phyloP scores from a whole-genome alignment of 768 basidiomycete species.

The Pisolithus orientalis region DNA sequence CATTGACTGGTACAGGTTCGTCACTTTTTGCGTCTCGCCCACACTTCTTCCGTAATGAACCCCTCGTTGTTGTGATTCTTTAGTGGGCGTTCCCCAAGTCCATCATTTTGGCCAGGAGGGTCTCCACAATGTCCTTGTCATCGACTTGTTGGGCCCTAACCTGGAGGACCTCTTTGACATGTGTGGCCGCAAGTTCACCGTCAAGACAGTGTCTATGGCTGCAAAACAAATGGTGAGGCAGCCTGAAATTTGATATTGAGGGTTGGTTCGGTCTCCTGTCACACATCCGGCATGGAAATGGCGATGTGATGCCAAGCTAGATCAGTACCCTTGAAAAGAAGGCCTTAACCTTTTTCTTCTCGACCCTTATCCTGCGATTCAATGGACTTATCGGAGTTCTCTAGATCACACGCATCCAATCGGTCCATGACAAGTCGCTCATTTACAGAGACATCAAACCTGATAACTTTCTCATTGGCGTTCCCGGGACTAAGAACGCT shows the following conservation, averaged over 20 bases:
- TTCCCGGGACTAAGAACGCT: slow-evolving; percentile 84
- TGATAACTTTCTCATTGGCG: slow-evolving; percentile 97
- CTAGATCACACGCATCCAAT: slow-evolving; percentile 92
- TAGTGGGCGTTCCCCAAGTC: slow-evolving; percentile 95
- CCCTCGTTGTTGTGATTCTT: not conserved
- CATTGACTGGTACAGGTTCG: slow-evolving; percentile 83
- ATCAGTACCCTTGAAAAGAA: not conserved
- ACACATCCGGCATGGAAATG: not conserved
- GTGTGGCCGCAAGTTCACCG: slow-evolving; percentile 95
- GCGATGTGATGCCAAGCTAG: not conserved
- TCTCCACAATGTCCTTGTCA: slow-evolving; percentile 90
- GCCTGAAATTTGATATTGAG: too few relatives aligned
- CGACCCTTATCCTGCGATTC: not conserved
- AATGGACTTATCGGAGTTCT: slow-evolving; percentile 5
- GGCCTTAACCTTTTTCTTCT: not conserved
- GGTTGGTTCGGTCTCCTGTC: not conserved
- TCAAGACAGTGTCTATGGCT: slow-evolving; percentile 99
- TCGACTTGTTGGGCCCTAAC: slow-evolving; percentile 95
- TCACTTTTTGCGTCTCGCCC: slow-evolving; percentile 16
- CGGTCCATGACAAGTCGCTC: slow-evolving; percentile 96
- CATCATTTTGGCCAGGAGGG: slow-evolving; percentile 99
- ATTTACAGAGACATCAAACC: slow-evolving; percentile 99
- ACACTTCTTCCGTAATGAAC: slow-evolving; percentile 2
- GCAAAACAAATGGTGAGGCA: slow-evolving; percentile 95
- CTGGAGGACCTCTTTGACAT: slow-evolving; percentile 98